Conservation (phyloP, 257 asterid species). For the Gentiana straminea region DNA sequence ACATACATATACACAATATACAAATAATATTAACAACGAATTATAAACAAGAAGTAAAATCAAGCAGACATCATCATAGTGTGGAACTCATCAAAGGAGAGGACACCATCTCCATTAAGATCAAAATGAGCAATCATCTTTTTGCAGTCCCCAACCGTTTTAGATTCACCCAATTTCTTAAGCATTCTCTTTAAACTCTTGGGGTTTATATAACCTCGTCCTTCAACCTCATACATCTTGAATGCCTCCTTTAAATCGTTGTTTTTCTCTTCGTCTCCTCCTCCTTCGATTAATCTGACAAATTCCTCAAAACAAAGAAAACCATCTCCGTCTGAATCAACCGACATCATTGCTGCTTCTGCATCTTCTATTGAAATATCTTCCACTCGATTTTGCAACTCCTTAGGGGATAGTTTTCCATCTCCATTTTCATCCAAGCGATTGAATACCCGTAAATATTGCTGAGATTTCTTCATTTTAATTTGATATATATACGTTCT, state of each 20-base stretch:
- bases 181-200: constrained; percentile 57
- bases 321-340: constrained; percentile 47
- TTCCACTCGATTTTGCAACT: constrained; percentile 15
- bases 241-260: constrained; percentile 45
- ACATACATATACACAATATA: too few species aligned
- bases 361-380: constrained; percentile 34
- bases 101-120: constrained; percentile 55
- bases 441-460: constrained; percentile 20
- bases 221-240: constrained; percentile 46
- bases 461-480: constrained; percentile 14
- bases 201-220: constrained; percentile 44
- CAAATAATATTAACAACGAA: too few species aligned
- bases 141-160: constrained; percentile 35
- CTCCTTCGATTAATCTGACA: constrained; percentile 38
- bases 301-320: constrained; percentile 46
- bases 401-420: constrained; percentile 23
- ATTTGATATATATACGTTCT: too few species aligned
- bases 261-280: constrained; percentile 40
- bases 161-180: constrained; percentile 41
- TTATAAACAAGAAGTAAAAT: too few species aligned
- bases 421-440: constrained; percentile 27
- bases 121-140: constrained; percentile 49
- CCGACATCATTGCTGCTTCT: constrained; percentile 25
- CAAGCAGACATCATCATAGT: constrained; percentile 40
- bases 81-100: constrained; percentile 51